A percentile compares a stretch with the other conserved stretches of the same genome.
These are phyloP conservation scores for Pseudocercospora macadamiae DNA, from an alignment of 2,329 filamentous ascomycete species.

Conservation along the genomic window DNA sequence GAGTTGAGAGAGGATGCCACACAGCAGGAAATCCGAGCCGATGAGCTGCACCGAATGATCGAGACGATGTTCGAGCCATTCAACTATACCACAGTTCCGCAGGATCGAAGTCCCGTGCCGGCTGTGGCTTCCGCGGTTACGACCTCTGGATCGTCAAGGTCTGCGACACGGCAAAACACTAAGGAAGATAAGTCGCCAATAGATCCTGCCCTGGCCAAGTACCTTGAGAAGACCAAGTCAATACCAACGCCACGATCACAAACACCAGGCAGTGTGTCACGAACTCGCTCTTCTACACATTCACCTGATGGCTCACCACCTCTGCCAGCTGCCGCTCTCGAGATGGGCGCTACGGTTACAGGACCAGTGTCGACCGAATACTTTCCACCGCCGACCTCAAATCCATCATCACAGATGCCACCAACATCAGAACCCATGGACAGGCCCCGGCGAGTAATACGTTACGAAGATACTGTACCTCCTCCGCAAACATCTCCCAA, in stretches of 20 bases:
- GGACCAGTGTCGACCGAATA: slow-evolving; percentile 30
- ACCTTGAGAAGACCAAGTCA: slow-evolving; percentile 26
- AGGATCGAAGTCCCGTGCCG: slow-evolving; percentile 58
- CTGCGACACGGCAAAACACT: slow-evolving; percentile 14
- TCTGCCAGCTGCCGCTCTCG: slow-evolving; percentile 35
- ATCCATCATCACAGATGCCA: slow-evolving; percentile 9
- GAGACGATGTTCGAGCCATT: slow-evolving; percentile 93
- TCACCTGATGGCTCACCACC: slow-evolving; percentile 54
- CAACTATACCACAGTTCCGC: slow-evolving; percentile 85
- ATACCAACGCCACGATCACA: slow-evolving; percentile 40
- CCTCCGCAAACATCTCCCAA: slow-evolving; percentile 24
- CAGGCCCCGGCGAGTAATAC: slow-evolving; percentile 30
- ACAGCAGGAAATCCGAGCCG: slow-evolving; percentile 89
- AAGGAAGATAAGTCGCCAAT: slow-evolving; percentile 19
- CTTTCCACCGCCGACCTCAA: slow-evolving; percentile 28
- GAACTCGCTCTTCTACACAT: slow-evolving; percentile 49
- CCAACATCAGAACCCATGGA: slow-evolving; percentile 17
- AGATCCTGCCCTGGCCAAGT: slow-evolving; percentile 14
- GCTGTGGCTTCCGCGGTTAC: slow-evolving; percentile 10
- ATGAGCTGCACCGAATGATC: slow-evolving; percentile 92
- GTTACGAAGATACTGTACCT: slow-evolving; percentile 32
- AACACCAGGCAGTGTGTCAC: slow-evolving; percentile 43
- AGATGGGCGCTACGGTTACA: slow-evolving; percentile 19
- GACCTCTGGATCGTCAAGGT: slow-evolving; percentile 12
- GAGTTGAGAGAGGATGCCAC: slow-evolving; percentile 92